These are phyloP conservation scores for Neltuma alba DNA, from an alignment of 306 rosid genomes.

Conservation along the genomic window DNA sequence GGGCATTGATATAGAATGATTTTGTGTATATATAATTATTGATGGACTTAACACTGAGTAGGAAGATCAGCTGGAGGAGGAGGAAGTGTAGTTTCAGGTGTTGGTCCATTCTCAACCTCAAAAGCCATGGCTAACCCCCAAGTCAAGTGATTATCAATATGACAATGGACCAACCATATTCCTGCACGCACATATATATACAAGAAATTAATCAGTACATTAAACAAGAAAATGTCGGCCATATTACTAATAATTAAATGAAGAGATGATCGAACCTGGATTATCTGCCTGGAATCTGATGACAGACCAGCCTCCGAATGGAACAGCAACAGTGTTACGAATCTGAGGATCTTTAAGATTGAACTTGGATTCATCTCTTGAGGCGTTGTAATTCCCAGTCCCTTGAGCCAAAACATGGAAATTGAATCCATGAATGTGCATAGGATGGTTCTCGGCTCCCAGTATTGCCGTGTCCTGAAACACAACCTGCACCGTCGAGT, in stretches of 20 bases:
- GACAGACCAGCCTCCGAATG: slow-evolving; percentile 59
- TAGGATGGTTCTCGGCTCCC: slow-evolving; percentile 22
- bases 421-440: slow-evolving; percentile 39
- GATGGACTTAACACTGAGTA: slow-evolving; percentile 33
- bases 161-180: slow-evolving; percentile 59
- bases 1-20: not conserved
- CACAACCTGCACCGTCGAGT: slow-evolving; percentile 57
- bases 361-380: slow-evolving; percentile 35
- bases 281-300: slow-evolving; percentile 39
- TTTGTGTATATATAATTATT: not conserved
- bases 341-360: slow-evolving; percentile 48
- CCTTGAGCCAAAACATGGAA: slow-evolving; percentile 38
- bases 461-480: slow-evolving; percentile 50
- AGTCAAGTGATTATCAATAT: slow-evolving; percentile 51
- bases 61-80: slow-evolving; percentile 65
- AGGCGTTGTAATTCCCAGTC: slow-evolving; percentile 41
- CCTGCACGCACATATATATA: too few species aligned
- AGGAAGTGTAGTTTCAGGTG: slow-evolving; percentile 40
- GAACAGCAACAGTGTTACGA: slow-evolving; percentile 59
- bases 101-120: slow-evolving; percentile 28
- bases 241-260: not conserved
- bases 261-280: slow-evolving; percentile 28
- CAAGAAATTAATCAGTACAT: not conserved
- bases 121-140: slow-evolving; percentile 55
- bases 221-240: too few species aligned